Evolutionary conservation across 2,329 filamentous ascomycete genomes (phyloP), one percentile per base, ranked within the genome.

Genomic region (Aureobasidium sp.): DNA sequence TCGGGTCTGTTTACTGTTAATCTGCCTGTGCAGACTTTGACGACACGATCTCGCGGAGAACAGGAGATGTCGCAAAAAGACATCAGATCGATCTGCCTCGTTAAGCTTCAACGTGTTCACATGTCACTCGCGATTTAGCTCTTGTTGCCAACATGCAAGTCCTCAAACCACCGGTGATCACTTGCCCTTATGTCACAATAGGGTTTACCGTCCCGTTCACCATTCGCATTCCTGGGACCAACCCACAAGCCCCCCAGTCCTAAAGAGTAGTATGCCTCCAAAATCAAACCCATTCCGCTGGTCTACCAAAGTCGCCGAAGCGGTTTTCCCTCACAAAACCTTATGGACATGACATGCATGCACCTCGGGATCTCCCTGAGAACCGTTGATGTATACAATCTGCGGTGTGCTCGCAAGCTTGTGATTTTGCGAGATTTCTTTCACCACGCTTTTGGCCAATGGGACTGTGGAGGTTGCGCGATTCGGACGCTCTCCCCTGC

Each of bases 341-440:
- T 57, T 57, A 45, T 45, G 53, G 39, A 45, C 53, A 57, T 57
- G 53, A 57, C 53, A 31, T 35, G 50, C 31, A 35, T 35, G 37
- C 24, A 42, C n/a, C n/a, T 15, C 37, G 39, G 33, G 22, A 37
- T 35, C n/a, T 37, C n/a, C 35, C 35, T 54, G n/a, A 40, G 19
- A 6, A 6, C 33, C n/a, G 52, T 42, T 40, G 52, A 44, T 24
- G 3, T 44, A n/a, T 22, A 53, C 31, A 53, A 33, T 29, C 5
- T 39, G 37, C 40, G 12, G n/a, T 29, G 12, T 45, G 9, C 24
- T 29, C 40, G 24, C 39, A 35, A 57, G 40, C 53, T 57, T 33
- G 29, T 57, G 39, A 29, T 35, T 19, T 2, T 39, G 50, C 15
- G 37, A 31, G 3, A 22, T 27, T 31, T 27, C 24, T 29, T 17